Evolutionary conservation across 495 filamentous ascomycete species (phyloP).

Genomic region (Hypoxylon subgilvum): DNA sequence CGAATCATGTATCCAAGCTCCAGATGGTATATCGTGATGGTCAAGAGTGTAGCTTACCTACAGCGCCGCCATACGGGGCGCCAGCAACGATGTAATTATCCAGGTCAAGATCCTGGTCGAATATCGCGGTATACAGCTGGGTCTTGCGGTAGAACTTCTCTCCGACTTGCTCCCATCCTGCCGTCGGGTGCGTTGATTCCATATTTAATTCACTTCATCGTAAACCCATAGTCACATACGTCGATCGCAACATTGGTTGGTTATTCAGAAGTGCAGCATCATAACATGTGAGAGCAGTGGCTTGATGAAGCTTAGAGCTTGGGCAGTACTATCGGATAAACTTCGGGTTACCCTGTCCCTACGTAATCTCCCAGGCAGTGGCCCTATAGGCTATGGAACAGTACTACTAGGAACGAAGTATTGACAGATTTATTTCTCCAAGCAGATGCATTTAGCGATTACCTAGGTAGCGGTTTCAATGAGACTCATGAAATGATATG

Average conservation of each 20-base stretch:
- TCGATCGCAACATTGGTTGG: neutral
- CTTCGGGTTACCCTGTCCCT: constrained; percentile 11
- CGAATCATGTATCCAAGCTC: neutral
- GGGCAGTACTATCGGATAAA: constrained; percentile 24
- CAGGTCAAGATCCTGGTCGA: constrained; percentile 89
- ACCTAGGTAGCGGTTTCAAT: too few species aligned
- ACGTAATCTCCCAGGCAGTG: neutral
- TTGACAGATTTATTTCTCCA: too few species aligned
- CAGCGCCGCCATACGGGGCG: constrained; percentile 91
- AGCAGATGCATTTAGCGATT: too few species aligned
- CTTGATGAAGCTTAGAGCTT: constrained; percentile 2
- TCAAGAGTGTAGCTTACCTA: constrained; percentile 70
- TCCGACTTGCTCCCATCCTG: constrained; percentile 91
- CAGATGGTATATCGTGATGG: neutral
- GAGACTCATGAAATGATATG: too few species aligned
- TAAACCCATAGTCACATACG: constrained; percentile 26
- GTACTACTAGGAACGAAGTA: too few species aligned
- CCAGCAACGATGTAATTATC: constrained; percentile 92
- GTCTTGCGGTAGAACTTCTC: constrained; percentile 93
- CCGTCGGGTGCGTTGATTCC: constrained; percentile 70
- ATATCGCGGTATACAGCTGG: constrained; percentile 88
- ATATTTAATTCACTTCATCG: constrained; percentile 51
- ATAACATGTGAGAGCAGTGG: neutral
- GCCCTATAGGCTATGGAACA: too few species aligned
- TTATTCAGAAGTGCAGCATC: neutral